These are phyloP conservation scores for Suillus decipiens DNA, from an alignment of 768 basidiomycete species.

Conservation along the genomic window DNA sequence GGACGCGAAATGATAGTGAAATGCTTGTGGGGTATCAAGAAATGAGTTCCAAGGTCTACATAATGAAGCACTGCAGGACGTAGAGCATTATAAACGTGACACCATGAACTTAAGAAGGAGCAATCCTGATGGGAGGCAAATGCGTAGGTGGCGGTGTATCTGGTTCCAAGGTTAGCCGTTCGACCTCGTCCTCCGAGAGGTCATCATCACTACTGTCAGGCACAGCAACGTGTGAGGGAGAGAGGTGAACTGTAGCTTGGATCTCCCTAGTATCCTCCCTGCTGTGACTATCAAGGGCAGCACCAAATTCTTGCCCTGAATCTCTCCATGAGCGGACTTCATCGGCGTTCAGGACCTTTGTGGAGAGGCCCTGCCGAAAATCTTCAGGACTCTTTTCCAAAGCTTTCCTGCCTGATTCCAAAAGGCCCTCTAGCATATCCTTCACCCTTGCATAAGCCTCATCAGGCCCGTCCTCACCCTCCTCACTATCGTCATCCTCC, in stretches of 20 bases:
- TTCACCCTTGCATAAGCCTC: constrained; percentile 64
- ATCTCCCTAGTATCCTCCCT: constrained; percentile 22
- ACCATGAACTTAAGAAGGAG: constrained; percentile 25
- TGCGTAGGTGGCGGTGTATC: constrained; percentile 17
- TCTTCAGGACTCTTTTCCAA: constrained; percentile 60
- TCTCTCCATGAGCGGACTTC: constrained; percentile 66
- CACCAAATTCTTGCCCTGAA: constrained; percentile 27
- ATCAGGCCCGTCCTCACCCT: constrained; percentile 47
- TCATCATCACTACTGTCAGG: constrained; percentile 19
- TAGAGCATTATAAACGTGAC: constrained; percentile 9
- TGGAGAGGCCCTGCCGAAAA: constrained; percentile 46
- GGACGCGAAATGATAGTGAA: constrained; percentile 13
- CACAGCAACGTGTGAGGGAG: constrained; percentile 22
- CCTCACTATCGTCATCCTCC: constrained; percentile 44
- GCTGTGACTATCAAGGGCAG: constrained; percentile 15
- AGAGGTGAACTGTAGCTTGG: constrained; percentile 17
- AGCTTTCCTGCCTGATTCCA: constrained; percentile 59
- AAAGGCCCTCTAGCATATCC: constrained; percentile 59
- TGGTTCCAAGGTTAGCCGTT: constrained; percentile 22
- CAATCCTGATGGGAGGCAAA: constrained; percentile 47
- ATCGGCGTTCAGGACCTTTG: constrained; percentile 74
- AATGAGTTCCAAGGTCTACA: constrained; percentile 27
- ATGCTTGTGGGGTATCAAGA: constrained; percentile 29
- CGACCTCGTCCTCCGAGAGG: constrained; percentile 30
- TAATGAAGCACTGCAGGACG: constrained; percentile 15